A percentile compares a stretch with the other conserved stretches of the same genome.
Evolutionary conservation across 352 stramenopile genomes (phyloP).

Genomic region (Phytophthora europaea): DNA sequence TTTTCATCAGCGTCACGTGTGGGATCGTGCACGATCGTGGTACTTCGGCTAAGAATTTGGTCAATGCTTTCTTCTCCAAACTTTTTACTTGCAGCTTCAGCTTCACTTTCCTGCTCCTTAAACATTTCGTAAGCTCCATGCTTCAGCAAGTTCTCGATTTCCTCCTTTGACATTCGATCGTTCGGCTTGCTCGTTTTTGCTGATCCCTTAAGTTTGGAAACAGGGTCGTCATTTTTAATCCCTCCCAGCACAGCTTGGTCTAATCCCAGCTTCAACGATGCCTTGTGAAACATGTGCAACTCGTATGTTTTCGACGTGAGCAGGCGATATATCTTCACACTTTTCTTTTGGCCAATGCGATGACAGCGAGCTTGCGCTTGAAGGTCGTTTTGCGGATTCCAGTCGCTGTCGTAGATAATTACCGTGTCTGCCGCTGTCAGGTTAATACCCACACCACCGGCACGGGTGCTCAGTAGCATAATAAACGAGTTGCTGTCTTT

Average conservation of each 20-base stretch:
- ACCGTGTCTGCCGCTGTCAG: conserved; percentile 91
- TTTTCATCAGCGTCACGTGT: conserved; percentile 60
- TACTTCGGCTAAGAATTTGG: conserved; percentile 95
- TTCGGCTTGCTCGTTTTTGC: conserved; percentile 50
- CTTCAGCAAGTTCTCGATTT: conserved; percentile 95
- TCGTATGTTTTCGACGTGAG: conserved; percentile 95
- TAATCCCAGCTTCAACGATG: conserved; percentile 93
- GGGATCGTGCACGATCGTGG: conserved; percentile 88
- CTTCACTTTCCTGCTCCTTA: conserved; percentile 91
- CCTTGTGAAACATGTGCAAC: conserved; percentile 94
- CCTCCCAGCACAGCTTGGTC: conserved; percentile 93
- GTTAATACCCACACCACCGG: conserved; percentile 99
- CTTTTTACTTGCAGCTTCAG: conserved; percentile 94
- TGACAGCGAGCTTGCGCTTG: conserved; percentile 94
- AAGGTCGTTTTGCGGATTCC: conserved; percentile 98
- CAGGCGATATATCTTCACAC: conserved; percentile 94
- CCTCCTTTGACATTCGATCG: conserved; percentile 85
- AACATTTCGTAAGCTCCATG: conserved; percentile 96
- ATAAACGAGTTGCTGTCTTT: conserved; percentile 89
- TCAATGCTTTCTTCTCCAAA: conserved; percentile 99
- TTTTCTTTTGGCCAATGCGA: conserved; percentile 95
- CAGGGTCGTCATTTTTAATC: conserved; percentile 76
- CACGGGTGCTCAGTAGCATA: conserved; percentile 99
- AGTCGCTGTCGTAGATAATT: conserved; percentile 98
- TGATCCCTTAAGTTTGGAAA: conserved; percentile 51